Evolutionary conservation across 805 yeast genomes (phyloP).

Genomic region (Spathaspora passalidarum): DNA sequence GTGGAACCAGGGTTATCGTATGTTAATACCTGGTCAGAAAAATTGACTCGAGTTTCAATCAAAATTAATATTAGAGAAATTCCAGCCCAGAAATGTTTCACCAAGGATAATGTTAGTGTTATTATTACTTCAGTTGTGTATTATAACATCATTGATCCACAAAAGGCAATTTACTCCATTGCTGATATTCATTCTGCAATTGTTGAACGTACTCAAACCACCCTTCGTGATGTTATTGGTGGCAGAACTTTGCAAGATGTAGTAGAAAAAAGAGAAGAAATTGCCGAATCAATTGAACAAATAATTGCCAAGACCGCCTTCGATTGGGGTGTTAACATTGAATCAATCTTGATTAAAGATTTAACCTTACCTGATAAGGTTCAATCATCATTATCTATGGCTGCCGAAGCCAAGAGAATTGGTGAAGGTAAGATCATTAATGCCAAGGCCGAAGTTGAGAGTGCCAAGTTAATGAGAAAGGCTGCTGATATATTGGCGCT

Average conservation of each 20-base stretch:
- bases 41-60: slow-evolving; percentile 47
- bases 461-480: slow-evolving; percentile 73
- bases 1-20: slow-evolving; percentile 68
- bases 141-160: slow-evolving; percentile 66
- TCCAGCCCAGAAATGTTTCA: slow-evolving; percentile 66
- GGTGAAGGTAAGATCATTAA: slow-evolving; percentile 76
- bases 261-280: slow-evolving; percentile 68
- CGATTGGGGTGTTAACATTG: slow-evolving; percentile 70
- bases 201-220: slow-evolving; percentile 67
- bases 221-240: slow-evolving; percentile 70
- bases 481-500: slow-evolving; percentile 75
- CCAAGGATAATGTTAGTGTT: slow-evolving; percentile 66
- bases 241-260: slow-evolving; percentile 65
- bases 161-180: slow-evolving; percentile 60
- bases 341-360: slow-evolving; percentile 67
- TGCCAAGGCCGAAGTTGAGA: slow-evolving; percentile 73
- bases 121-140: slow-evolving; percentile 64
- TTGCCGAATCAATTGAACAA: slow-evolving; percentile 60
- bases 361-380: slow-evolving; percentile 53
- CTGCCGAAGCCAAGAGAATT: slow-evolving; percentile 71
- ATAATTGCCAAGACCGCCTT: slow-evolving; percentile 60
- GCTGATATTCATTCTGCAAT: slow-evolving; percentile 53
- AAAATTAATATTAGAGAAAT: slow-evolving; percentile 60
- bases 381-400: slow-evolving; percentile 62
- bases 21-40: slow-evolving; percentile 65